These are phyloP conservation scores for Panicum miliaceum DNA, from an alignment of 176 grass and related monocot genomes.

Conservation along the genomic window DNA sequence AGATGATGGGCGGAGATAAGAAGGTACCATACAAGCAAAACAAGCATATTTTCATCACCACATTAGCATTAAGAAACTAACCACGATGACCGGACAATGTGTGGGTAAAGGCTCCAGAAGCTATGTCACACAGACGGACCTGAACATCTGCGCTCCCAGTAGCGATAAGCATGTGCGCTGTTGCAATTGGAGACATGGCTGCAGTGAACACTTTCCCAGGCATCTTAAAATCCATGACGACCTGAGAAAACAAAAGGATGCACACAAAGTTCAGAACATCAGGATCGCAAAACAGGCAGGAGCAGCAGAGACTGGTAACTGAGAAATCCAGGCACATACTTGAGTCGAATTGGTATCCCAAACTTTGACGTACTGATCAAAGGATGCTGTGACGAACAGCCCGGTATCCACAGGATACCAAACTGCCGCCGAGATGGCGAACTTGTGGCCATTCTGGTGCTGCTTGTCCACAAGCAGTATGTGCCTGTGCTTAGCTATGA, in stretches of 20 bases:
- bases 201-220: slow-evolving; percentile 80
- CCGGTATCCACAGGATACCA: slow-evolving; percentile 97
- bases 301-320: not conserved
- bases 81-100: slow-evolving; percentile 95
- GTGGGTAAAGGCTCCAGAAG: slow-evolving; percentile 94
- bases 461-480: slow-evolving; percentile 80
- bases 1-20: slow-evolving; percentile 46
- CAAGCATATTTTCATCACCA: slow-evolving; percentile 14
- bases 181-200: slow-evolving; percentile 80
- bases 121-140: slow-evolving; percentile 91
- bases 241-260: slow-evolving; percentile 53
- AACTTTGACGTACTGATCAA: slow-evolving; percentile 85
- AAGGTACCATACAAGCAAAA: slow-evolving; percentile 39
- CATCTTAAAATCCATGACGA: slow-evolving; percentile 97
- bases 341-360: slow-evolving; percentile 96
- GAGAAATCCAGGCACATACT: slow-evolving; percentile 45
- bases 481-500: slow-evolving; percentile 75
- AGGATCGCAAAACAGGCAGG: not conserved
- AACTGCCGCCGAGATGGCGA: slow-evolving; percentile 63
- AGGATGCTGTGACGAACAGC: slow-evolving; percentile 81
- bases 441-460: slow-evolving; percentile 73
- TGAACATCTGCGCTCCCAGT: slow-evolving; percentile 86
- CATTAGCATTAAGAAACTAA: slow-evolving; percentile 47
- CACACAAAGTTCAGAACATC: not conserved
- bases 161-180: slow-evolving; percentile 85